Evolutionary conservation across 257 asterid genomes (phyloP).

Genomic region (Solanum acaule): DNA sequence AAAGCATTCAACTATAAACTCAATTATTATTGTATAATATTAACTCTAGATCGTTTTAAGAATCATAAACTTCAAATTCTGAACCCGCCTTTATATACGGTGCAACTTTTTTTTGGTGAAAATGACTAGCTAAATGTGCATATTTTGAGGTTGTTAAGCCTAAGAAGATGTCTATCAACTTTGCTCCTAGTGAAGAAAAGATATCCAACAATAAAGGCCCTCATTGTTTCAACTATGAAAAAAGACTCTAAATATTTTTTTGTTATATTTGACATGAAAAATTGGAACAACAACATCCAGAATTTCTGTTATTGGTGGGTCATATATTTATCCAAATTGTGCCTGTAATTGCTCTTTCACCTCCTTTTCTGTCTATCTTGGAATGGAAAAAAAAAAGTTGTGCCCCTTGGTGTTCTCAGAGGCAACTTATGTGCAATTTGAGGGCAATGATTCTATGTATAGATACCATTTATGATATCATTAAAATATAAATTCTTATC

Average conservation of each 20-base stretch:
- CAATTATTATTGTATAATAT: not conserved
- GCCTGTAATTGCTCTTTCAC: slow-evolving; percentile 5
- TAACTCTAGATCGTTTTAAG: not conserved
- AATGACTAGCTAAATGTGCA: not conserved
- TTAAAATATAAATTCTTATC: not conserved
- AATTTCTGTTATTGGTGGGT: slow-evolving; percentile 36
- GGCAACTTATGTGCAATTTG: not conserved
- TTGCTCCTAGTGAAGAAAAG: slow-evolving; percentile 12
- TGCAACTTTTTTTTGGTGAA: not conserved
- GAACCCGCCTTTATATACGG: fast-evolving
- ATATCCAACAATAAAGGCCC: slow-evolving; percentile 25
- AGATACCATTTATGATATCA: not conserved
- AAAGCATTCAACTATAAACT: not conserved
- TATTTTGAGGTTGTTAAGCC: not conserved
- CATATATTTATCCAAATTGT: not conserved
- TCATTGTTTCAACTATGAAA: not conserved
- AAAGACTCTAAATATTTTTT: slow-evolving; percentile 4
- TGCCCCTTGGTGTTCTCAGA: not conserved
- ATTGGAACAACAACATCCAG: slow-evolving; percentile 20
- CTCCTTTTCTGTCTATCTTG: not conserved
- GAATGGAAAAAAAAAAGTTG: not conserved
- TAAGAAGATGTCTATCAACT: slow-evolving; percentile 7
- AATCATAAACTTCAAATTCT: not conserved
- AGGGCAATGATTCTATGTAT: not conserved
- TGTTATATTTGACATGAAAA: slow-evolving; percentile 1